Evolutionary conservation across 768 basidiomycete species (phyloP).

Genomic region (Lepiota brunneoincarnata): DNA sequence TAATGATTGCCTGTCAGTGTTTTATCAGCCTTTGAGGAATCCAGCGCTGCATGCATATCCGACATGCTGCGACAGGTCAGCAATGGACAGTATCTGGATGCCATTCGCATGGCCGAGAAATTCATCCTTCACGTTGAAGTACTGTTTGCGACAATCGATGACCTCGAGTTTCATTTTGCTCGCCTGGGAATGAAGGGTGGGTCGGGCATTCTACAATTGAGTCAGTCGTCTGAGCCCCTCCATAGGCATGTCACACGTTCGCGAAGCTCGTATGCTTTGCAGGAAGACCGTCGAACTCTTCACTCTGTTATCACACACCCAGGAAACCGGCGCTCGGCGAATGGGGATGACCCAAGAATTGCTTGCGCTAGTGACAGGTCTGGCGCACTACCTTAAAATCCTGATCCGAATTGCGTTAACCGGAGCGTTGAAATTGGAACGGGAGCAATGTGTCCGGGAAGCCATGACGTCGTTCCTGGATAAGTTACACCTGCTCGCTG

Average conservation of each 20-base stretch:
- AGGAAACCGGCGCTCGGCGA: conserved; percentile 84
- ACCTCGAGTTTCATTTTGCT: conserved; percentile 87
- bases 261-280: conserved; percentile 97
- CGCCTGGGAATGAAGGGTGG: conserved; percentile 81
- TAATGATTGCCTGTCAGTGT: conserved; percentile 47
- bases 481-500: conserved; percentile 87
- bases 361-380: conserved; percentile 94
- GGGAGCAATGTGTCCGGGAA: conserved; percentile 78
- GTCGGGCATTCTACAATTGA: conserved; percentile 19
- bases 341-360: conserved; percentile 98
- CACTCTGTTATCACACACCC: conserved; percentile 92
- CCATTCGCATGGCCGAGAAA: conserved; percentile 97
- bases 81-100: conserved; percentile 93
- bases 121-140: conserved; percentile 99
- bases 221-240: neutral
- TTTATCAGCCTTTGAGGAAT: conserved; percentile 96
- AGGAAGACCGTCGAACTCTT: conserved; percentile 99
- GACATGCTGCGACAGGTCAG: conserved; percentile 99
- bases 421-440: conserved; percentile 91
- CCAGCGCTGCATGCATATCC: conserved; percentile 98
- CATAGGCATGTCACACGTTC: conserved; percentile 94
- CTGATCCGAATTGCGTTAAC: conserved; percentile 97
- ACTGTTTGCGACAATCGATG: conserved; percentile 94
- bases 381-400: conserved; percentile 99
- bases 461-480: conserved; percentile 91